Evolutionary conservation across 2,329 filamentous ascomycete species (phyloP).

Genomic region (Purpureocillium lavendulum): DNA sequence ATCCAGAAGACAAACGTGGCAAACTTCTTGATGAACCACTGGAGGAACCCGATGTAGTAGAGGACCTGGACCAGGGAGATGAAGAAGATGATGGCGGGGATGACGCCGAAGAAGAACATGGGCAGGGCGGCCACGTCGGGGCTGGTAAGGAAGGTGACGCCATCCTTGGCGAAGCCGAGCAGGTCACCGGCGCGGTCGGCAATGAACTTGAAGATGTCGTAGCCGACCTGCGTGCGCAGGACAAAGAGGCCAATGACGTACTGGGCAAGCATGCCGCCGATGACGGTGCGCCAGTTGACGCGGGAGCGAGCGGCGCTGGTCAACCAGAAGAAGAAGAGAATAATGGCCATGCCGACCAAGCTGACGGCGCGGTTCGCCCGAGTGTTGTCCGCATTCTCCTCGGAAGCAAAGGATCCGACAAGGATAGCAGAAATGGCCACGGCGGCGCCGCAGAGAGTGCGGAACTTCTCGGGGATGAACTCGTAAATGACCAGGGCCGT

Average conservation of each 20-base stretch:
- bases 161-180: conserved; percentile 66
- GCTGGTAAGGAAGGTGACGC: conserved; percentile 58
- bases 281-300: conserved; percentile 70
- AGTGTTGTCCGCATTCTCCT: conserved; percentile 67
- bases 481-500: conserved; percentile 51
- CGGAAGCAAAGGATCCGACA: conserved; percentile 67
- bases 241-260: conserved; percentile 88
- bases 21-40: conserved; percentile 86
- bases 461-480: conserved; percentile 57
- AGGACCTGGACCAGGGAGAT: conserved; percentile 82
- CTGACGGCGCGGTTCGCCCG: conserved; percentile 73
- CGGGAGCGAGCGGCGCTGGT: conserved; percentile 62
- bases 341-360: conserved; percentile 67
- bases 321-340: conserved; percentile 56
- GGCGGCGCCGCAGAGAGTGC: conserved; percentile 52
- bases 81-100: conserved; percentile 96
- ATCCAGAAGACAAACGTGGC: conserved; percentile 88
- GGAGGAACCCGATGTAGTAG: conserved; percentile 71
- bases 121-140: conserved; percentile 32
- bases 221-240: conserved; percentile 69
- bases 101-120: conserved; percentile 70
- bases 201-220: conserved; percentile 87
- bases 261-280: conserved; percentile 81
- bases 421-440: conserved; percentile 65
- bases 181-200: conserved; percentile 65